Base-by-base conservation (phyloP, 2,329 filamentous ascomycete species). In the Endocalyx cinctus region DNA sequence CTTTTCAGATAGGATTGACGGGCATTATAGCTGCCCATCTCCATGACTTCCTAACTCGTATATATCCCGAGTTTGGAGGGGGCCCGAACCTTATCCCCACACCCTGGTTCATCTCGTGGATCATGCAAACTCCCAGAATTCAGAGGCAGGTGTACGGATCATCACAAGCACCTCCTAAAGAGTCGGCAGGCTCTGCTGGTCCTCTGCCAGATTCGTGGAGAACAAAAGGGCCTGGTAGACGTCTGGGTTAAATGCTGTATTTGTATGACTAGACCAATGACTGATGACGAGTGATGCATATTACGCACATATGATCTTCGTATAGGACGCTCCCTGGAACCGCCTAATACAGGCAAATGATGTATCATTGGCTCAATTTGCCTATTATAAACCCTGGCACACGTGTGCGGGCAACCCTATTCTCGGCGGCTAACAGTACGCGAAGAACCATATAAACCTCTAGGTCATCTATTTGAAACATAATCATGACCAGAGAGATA, bases 21-120 rank as follows among this genome's bases (percentile, higher is more conserved):
- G 92, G 92, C n/a, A 70, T 98, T 10, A 45, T 94, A 27, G 86
- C 89, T 10, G 89, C 89, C 5, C 92, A 98, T 58, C 53, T 92
- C 14, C 94, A 87, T 61, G 86, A 97, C 57, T 98, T 97, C 54
- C 60, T 96, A 31, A 87, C 85, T 3, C 77, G 86, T 30, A 72
- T 96, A 26, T 97, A 88, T 70, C 92, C 92, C 5, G 79, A 85
- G 35, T 92, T 92, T 54, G 90, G 88, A 19, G 85, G 86, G 35
- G 92, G 92, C 1, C 70, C 68, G 32, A 94, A 89, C 53, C 71
- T 82, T 30, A 69, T 96, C 22, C 68, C 72, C 11, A 92, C 88
- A 0, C 92, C 92, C 3, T 57, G 59, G 5, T 79, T 88, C 46
- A 62, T 97, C 37, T 79, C 77, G 38, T 72, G 72, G 34, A 73